Evolutionary conservation across 345 rosid genomes (phyloP).

Genomic region (Corymbia maculata): DNA sequence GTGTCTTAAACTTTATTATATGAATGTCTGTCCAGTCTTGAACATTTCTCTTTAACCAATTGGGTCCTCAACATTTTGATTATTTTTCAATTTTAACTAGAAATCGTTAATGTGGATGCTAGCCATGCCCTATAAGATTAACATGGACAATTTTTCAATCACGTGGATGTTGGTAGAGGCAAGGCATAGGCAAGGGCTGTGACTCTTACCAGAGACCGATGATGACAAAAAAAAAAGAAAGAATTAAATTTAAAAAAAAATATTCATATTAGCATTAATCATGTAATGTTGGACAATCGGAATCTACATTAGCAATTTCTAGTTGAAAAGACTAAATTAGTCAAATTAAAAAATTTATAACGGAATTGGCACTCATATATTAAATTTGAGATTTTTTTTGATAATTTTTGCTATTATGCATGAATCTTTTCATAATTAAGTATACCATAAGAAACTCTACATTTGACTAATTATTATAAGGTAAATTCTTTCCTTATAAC

Average conservation of each 20-base stretch:
- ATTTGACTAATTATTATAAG: fast-evolving
- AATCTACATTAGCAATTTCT: fast-evolving
- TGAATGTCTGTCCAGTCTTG: fast-evolving
- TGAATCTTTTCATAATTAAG: not conserved
- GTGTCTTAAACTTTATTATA: fast-evolving
- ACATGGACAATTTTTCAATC: too few species aligned
- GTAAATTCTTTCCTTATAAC: not conserved
- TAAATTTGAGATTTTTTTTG: not conserved
- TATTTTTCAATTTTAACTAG: fast-evolving
- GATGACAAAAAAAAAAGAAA: not conserved
- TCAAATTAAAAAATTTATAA: not conserved
- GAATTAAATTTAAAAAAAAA: not conserved
- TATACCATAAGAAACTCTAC: fast-evolving
- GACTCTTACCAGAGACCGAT: fast-evolving
- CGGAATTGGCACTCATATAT: fast-evolving
- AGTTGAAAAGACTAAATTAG: fast-evolving
- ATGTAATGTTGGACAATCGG: fast-evolving
- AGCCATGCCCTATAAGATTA: too few species aligned
- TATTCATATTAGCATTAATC: fast-evolving
- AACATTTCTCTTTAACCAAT: too few species aligned
- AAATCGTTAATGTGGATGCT: too few species aligned
- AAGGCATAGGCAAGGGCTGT: not conserved
- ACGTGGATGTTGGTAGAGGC: too few species aligned
- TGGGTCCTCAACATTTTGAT: too few species aligned
- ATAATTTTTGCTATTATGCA: not conserved